Percentiles rank a stretch among this genome's conserved stretches.
phyloP scores from a whole-genome alignment of 352 stramenopile species.

The Saprolegnia parasitica region DNA sequence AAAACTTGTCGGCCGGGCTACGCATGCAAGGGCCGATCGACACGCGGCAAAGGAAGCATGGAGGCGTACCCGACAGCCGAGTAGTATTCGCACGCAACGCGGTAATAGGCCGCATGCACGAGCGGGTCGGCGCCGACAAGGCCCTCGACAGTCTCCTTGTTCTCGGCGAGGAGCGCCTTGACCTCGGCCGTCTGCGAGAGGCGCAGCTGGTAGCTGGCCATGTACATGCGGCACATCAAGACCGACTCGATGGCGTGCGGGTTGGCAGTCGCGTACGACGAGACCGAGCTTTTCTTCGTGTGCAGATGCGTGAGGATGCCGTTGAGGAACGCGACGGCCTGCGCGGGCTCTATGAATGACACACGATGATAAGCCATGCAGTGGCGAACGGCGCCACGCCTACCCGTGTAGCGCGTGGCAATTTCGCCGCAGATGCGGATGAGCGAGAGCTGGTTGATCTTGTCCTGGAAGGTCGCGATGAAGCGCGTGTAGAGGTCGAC shows the following conservation, averaged over 20 bases:
- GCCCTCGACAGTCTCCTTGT: conserved; percentile 70
- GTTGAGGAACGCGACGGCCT: conserved; percentile 73
- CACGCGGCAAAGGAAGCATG: neutral
- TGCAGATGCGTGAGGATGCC: conserved; percentile 51
- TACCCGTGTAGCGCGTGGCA: conserved; percentile 60
- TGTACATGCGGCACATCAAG: conserved; percentile 75
- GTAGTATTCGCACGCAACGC: conserved; percentile 92
- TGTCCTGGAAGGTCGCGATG: conserved; percentile 91
- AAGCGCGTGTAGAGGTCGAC: conserved; percentile 92
- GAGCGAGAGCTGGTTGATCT: conserved; percentile 94
- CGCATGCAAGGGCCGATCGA: neutral
- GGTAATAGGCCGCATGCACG: conserved; percentile 92
- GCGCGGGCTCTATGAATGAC: conserved; percentile 38
- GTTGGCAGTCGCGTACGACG: conserved; percentile 23
- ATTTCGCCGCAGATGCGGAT: conserved; percentile 91
- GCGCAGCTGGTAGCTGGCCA: conserved; percentile 65
- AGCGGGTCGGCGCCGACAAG: conserved; percentile 84
- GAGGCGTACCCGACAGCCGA: conserved; percentile 37
- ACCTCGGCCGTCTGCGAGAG: conserved; percentile 39
- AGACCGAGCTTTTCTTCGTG: conserved; percentile 39
- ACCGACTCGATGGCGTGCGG: conserved; percentile 34
- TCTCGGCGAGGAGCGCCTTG: conserved; percentile 64
- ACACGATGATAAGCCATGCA: conserved; percentile 21
- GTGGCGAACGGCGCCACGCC: conserved; percentile 13
- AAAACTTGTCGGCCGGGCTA: conserved; percentile 94